phyloP scores from a whole-genome alignment of 192 early-diverging fungal genomes.

The Phlyctochytrium planicorne region DNA sequence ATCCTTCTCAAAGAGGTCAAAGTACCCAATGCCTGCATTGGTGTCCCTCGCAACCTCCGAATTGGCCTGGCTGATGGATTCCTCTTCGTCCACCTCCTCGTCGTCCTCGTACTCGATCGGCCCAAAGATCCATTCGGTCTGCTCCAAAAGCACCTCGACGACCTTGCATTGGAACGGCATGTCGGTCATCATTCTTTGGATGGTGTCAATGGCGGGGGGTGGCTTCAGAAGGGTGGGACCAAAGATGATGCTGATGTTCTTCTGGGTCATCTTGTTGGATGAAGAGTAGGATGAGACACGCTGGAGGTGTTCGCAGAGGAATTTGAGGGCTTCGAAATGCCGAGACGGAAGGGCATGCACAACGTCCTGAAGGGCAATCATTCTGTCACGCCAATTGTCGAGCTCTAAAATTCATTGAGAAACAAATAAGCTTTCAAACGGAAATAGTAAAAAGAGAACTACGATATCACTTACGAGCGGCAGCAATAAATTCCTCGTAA shows the following conservation, averaged over 20 bases:
- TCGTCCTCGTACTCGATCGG: slow-evolving; percentile 59
- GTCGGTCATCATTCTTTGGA: slow-evolving; percentile 33
- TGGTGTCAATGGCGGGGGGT: slow-evolving; percentile 33
- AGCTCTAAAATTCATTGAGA: slow-evolving; percentile 34
- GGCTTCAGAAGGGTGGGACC: slow-evolving; percentile 72
- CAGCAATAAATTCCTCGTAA: slow-evolving; percentile 50
- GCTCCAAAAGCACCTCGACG: slow-evolving; percentile 51
- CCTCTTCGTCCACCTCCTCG: slow-evolving; percentile 22
- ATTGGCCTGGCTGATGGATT: background rate
- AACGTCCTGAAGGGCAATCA: slow-evolving; percentile 56
- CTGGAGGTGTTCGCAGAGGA: slow-evolving; percentile 51
- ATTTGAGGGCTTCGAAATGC: slow-evolving; percentile 48
- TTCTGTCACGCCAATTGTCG: slow-evolving; percentile 45
- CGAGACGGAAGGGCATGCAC: slow-evolving; percentile 46
- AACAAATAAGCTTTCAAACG: background rate
- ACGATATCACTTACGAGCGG: slow-evolving; percentile 38
- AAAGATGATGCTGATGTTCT: slow-evolving; percentile 94
- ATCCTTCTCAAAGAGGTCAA: too few relatives aligned
- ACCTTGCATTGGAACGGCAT: slow-evolving; percentile 43
- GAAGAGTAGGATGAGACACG: slow-evolving; percentile 56
- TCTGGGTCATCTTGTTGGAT: slow-evolving; percentile 86
- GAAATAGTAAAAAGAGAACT: slow-evolving; percentile 13
- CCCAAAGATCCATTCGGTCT: slow-evolving; percentile 58
- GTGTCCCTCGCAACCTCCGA: background rate
- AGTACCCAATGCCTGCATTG: too few relatives aligned